Conservation (phyloP, 2,329 filamentous ascomycete species). For the Neofusicoccum sp. region DNA sequence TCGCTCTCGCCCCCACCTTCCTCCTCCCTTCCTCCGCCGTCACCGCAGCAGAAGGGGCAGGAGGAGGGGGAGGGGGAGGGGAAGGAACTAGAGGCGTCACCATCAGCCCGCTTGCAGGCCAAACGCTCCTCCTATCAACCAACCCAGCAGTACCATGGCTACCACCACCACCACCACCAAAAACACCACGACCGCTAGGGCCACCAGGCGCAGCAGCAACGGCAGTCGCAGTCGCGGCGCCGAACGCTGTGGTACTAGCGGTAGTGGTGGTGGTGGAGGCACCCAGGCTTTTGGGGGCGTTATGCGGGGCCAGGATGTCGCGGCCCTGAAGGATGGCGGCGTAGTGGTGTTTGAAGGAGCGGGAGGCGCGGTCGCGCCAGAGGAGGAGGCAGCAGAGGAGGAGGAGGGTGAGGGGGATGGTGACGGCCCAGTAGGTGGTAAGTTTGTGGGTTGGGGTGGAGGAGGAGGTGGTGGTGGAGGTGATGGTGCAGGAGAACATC, state of each 20-base stretch:
- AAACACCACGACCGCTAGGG: no score
- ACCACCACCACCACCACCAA: no score
- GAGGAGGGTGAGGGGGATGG: constrained; percentile 14
- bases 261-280: background rate
- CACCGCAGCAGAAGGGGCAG: no score
- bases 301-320: background rate
- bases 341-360: background rate
- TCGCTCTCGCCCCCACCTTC: no score
- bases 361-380: constrained; percentile 2
- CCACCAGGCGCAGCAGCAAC: no score
- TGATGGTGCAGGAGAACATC: constrained; percentile 9
- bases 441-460: background rate
- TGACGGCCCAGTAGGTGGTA: constrained; percentile 11
- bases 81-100: no score
- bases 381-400: background rate
- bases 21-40: no score
- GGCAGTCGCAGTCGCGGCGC: no score
- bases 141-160: no score
- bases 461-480: background rate
- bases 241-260: background rate
- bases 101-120: no score
- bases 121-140: no score
- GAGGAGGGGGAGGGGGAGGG: no score
- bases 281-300: background rate
- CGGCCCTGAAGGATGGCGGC: background rate